Percentiles rank a stretch among this genome's conserved stretches.
Evolutionary conservation across 2,329 filamentous ascomycete species (phyloP).

Genomic region (Pyricularia sp.): DNA sequence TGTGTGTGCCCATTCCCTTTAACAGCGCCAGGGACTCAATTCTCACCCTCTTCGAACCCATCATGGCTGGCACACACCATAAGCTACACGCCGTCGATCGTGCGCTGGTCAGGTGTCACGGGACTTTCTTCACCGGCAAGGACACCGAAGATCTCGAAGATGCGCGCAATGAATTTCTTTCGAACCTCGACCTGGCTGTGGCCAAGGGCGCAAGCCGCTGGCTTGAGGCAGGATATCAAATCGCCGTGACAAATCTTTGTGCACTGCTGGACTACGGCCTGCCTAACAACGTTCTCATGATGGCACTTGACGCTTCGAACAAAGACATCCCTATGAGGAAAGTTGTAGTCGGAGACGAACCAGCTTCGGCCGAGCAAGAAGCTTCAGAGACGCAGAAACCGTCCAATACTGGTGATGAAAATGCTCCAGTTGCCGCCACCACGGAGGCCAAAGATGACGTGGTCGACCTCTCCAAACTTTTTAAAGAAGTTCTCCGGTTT

Average conservation of each 20-base stretch:
- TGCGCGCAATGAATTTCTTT: slow-evolving; percentile 35
- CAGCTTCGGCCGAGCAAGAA: not conserved
- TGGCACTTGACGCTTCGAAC: slow-evolving; percentile 15
- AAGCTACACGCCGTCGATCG: slow-evolving; percentile 36
- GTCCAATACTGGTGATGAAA: too few species aligned
- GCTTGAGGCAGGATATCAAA: slow-evolving; percentile 39
- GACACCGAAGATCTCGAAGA: slow-evolving; percentile 30
- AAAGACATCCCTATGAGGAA: slow-evolving; percentile 6
- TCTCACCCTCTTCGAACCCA: slow-evolving; percentile 52
- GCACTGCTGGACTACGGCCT: slow-evolving; percentile 39
- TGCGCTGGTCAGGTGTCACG: slow-evolving; percentile 50
- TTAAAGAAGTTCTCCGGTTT: slow-evolving; percentile 13
- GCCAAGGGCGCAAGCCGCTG: slow-evolving; percentile 34
- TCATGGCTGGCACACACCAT: slow-evolving; percentile 20
- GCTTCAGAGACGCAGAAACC: not conserved
- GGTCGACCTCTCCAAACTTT: slow-evolving; percentile 17
- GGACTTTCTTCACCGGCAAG: slow-evolving; percentile 45
- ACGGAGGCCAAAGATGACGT: slow-evolving; percentile 7
- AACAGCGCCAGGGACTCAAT: slow-evolving; percentile 55
- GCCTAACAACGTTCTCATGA: slow-evolving; percentile 33
- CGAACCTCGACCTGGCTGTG: slow-evolving; percentile 44
- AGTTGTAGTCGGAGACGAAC: not conserved
- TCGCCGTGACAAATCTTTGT: slow-evolving; percentile 43
- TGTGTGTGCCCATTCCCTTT: slow-evolving; percentile 58
- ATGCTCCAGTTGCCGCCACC: slow-evolving; percentile 4